A percentile compares a stretch with the other conserved stretches of the same genome.
These are phyloP conservation scores for Irpex sp. DNA, from an alignment of 1,284 basidiomycete genomes.

Conservation along the genomic window DNA sequence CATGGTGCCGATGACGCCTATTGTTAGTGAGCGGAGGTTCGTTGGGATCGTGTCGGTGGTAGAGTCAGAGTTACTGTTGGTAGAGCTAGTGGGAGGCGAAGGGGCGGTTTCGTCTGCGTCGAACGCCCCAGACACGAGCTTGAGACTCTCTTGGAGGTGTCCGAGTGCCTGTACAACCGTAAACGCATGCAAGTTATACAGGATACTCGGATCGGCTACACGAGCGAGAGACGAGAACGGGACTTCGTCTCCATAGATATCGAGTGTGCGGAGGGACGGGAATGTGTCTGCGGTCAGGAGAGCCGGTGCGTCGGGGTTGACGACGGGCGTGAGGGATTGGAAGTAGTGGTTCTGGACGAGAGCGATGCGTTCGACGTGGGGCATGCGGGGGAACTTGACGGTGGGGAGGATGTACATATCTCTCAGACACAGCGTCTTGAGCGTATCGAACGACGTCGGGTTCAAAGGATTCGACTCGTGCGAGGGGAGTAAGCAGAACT, in stretches of 20 bases:
- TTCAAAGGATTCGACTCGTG: too few species aligned
- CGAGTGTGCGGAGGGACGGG: slow-evolving; percentile 6
- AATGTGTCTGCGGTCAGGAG: slow-evolving; percentile 1
- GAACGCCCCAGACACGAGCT: not conserved
- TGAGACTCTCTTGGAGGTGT: not conserved
- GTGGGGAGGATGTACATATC: slow-evolving; percentile 10
- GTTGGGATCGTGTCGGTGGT: too few species aligned
- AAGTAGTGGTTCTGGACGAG: slow-evolving; percentile 11
- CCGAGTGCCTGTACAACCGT: not conserved
- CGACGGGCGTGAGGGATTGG: not conserved
- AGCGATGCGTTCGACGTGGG: slow-evolving; percentile 5
- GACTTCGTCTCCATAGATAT: slow-evolving; percentile 5
- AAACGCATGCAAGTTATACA: slow-evolving; percentile 4
- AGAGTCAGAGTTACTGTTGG: too few species aligned
- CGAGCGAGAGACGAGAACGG: not conserved
- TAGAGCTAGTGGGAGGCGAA: too few species aligned
- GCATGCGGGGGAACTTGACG: slow-evolving; percentile 6
- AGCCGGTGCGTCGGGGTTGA: not conserved
- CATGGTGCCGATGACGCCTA: not conserved
- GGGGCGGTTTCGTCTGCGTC: not conserved
- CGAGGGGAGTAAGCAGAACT: slow-evolving; percentile 6
- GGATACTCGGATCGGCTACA: not conserved
- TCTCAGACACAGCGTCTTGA: slow-evolving; percentile 9
- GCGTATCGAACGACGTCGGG: slow-evolving; percentile 2
- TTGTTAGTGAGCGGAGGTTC: not conserved